Evolutionary conservation across 495 filamentous ascomycete genomes (phyloP).

Genomic region (Collariella sp.): DNA sequence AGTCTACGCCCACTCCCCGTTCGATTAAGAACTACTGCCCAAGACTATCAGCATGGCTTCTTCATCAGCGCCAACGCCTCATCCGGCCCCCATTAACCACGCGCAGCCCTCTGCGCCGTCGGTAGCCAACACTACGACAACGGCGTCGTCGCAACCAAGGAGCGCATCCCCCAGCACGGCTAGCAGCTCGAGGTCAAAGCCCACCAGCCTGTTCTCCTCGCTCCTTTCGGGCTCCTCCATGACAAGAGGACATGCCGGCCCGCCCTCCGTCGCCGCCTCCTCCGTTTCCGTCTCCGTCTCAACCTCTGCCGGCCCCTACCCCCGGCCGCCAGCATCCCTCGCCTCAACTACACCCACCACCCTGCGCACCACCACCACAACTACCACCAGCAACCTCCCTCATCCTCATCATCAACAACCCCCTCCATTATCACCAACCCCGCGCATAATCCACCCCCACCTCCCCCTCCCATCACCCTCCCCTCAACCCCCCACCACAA

Average conservation of each 20-base stretch:
- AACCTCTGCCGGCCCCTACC: neutral
- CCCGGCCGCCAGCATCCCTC: neutral
- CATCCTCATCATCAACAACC: neutral
- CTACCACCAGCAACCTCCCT: neutral
- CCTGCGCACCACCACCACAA: neutral
- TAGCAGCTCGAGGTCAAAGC: neutral
- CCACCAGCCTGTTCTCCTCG: slow-evolving; percentile 2
- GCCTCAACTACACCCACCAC: slow-evolving; percentile 1
- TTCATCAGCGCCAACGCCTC: neutral
- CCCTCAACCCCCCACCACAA: neutral
- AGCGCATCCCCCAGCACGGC: neutral
- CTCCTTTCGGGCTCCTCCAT: neutral
- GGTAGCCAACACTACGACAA: slow-evolving; percentile 4
- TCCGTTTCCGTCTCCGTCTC: slow-evolving; percentile 1
- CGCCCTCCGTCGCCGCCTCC: neutral
- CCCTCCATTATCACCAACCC: neutral
- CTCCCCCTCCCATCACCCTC: neutral
- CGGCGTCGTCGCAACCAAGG: neutral
- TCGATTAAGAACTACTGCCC: no score
- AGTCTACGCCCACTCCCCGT: neutral
- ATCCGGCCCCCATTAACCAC: neutral
- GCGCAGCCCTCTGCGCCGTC: slow-evolving; percentile 6
- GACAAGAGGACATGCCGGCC: neutral
- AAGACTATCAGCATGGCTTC: neutral
- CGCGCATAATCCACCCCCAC: neutral